Conservation (phyloP, 495 filamentous ascomycete genomes). For the Aspergillus hancockii region DNA sequence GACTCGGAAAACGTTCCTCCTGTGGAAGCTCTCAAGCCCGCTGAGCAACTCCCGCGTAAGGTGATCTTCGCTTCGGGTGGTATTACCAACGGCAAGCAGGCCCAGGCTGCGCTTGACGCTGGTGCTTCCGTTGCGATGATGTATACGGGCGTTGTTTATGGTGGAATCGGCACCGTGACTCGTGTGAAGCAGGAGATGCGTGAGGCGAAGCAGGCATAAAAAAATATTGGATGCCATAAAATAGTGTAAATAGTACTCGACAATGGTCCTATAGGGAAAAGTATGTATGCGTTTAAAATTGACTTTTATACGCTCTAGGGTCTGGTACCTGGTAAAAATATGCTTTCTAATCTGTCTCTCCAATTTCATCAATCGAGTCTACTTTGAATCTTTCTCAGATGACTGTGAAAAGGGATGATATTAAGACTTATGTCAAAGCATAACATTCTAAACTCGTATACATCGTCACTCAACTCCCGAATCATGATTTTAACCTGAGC, state of each 20-base stretch:
- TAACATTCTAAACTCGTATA: background rate
- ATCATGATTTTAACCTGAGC: slow-evolving; percentile 2
- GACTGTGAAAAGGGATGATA: background rate
- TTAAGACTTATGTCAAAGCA: background rate
- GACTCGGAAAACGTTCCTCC: slow-evolving; percentile 20
- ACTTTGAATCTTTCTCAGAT: background rate
- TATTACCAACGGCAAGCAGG: slow-evolving; percentile 82
- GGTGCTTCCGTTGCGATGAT: slow-evolving; percentile 88
- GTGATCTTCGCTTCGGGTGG: slow-evolving; percentile 91
- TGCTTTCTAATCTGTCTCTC: no score
- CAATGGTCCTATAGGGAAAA: background rate
- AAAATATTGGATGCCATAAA: slow-evolving; percentile 13
- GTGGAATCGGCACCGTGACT: slow-evolving; percentile 81
- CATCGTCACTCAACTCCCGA: background rate
- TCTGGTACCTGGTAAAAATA: background rate
- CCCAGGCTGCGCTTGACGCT: slow-evolving; percentile 72
- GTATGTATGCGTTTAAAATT: background rate
- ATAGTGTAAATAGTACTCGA: background rate
- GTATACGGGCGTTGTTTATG: slow-evolving; percentile 80
- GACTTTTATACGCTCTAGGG: no score
- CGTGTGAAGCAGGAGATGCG: slow-evolving; percentile 86
- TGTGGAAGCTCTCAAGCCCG: slow-evolving; percentile 17
- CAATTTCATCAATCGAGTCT: background rate
- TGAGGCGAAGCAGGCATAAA: slow-evolving; percentile 46
- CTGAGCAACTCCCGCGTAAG: slow-evolving; percentile 54